Evolutionary conservation across 2,329 filamentous ascomycete species (phyloP).

Genomic region (Emergomyces africanus): DNA sequence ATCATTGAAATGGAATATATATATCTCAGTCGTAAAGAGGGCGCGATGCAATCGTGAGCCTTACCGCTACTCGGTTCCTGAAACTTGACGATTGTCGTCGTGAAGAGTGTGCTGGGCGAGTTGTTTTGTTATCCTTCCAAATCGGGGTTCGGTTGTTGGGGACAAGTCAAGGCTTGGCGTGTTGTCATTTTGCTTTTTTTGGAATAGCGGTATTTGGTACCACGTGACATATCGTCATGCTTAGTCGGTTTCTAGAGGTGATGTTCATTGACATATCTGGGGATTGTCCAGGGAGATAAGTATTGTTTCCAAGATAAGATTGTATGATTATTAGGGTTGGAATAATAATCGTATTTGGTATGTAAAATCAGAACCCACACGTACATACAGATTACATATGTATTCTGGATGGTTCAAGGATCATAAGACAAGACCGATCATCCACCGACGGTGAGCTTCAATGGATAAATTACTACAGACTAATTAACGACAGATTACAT

Average conservation of each 20-base stretch:
- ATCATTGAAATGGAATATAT: background rate
- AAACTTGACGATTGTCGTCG: background rate
- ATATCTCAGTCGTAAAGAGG: background rate
- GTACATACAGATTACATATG: too few species aligned
- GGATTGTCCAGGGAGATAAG: background rate
- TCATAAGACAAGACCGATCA: too few species aligned
- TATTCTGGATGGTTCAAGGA: too few species aligned
- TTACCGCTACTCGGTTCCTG: background rate
- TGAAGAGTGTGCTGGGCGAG: background rate
- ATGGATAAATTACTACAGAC: too few species aligned
- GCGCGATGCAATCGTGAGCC: background rate
- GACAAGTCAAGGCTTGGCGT: background rate
- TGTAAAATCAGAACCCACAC: too few species aligned
- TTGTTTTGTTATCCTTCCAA: constrained; percentile 2
- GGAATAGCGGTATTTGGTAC: background rate
- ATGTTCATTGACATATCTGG: too few species aligned
- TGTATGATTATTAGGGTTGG: background rate
- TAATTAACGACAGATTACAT: background rate
- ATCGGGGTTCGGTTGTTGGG: background rate
- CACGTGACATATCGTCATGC: background rate
- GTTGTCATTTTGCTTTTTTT: constrained; percentile 1
- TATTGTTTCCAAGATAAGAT: background rate
- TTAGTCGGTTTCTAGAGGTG: background rate
- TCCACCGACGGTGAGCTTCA: too few species aligned
- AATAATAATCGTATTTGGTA: background rate